Percentiles rank a stretch among this genome's conserved stretches.
Conservation (phyloP, 2,329 filamentous ascomycete species). For the Fusarium pininemorale region DNA sequence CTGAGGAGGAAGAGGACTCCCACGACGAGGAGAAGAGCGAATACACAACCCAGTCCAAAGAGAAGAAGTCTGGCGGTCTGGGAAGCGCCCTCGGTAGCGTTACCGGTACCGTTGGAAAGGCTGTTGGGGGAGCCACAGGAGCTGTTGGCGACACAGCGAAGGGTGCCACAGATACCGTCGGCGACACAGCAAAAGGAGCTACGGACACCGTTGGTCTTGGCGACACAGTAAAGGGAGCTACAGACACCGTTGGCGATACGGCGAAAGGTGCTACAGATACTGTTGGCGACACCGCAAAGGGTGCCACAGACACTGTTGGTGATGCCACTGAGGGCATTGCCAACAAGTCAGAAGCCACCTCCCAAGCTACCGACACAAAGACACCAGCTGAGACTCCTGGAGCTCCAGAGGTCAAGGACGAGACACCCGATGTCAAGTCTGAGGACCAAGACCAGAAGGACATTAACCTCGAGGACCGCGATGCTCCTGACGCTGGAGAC, state of each 20-base stretch:
- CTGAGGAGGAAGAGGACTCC: conserved; percentile 35
- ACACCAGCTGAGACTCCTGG: conserved; percentile 31
- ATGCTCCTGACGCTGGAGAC: conserved; percentile 27
- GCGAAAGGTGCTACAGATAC: conserved; percentile 8
- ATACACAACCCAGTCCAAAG: conserved; percentile 50
- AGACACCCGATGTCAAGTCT: conserved; percentile 21
- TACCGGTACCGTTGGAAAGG: conserved; percentile 12
- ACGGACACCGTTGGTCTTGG: conserved; percentile 1
- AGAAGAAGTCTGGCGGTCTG: conserved; percentile 46
- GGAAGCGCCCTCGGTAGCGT: conserved; percentile 28
- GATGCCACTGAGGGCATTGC: conserved; percentile 35
- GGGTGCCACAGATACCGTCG: conserved; percentile 4
- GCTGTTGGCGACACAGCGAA: conserved; percentile 22
- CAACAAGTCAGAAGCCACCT: conserved; percentile 27
- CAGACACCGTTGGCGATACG: conserved; percentile 8
- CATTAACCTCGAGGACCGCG: conserved; percentile 32
- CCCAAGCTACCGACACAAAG: conserved; percentile 21
- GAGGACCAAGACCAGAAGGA: conserved; percentile 15
- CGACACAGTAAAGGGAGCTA: background rate
- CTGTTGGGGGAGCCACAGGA: conserved; percentile 5
- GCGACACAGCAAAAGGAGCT: background rate
- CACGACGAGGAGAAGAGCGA: conserved; percentile 48
- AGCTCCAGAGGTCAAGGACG: conserved; percentile 16
- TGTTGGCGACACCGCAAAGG: conserved; percentile 6
- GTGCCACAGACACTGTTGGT: conserved; percentile 8